Evolutionary conservation across 2,329 filamentous ascomycete species (phyloP).

Genomic region (Sporothrix inflata): DNA sequence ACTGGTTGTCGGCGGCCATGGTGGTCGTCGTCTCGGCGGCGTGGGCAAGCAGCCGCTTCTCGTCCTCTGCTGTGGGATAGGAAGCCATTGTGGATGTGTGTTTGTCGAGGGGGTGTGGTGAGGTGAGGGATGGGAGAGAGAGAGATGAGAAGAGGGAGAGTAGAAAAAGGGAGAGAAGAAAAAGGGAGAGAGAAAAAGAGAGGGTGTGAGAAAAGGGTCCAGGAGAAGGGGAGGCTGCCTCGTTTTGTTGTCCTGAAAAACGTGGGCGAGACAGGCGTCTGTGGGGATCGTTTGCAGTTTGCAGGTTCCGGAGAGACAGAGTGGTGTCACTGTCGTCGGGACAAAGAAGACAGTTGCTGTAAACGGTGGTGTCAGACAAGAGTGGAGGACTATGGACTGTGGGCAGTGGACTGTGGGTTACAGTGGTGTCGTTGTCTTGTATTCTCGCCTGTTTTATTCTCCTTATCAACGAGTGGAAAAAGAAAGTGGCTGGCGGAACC

Average conservation of each 20-base stretch:
- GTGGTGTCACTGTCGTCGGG: slow-evolving; percentile 12
- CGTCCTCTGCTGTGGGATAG: slow-evolving; percentile 28
- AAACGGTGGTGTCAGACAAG: neutral
- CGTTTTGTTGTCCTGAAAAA: slow-evolving; percentile 14
- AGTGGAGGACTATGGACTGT: neutral
- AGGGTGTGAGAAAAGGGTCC: neutral
- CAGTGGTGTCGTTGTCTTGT: neutral
- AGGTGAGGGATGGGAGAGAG: neutral
- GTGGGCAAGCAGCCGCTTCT: slow-evolving; percentile 30
- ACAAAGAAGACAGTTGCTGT: neutral
- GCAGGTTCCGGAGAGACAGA: slow-evolving; percentile 21
- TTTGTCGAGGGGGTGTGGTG: neutral
- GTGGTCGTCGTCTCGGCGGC: slow-evolving; percentile 24
- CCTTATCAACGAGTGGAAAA: slow-evolving; percentile 8
- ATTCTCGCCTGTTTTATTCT: neutral
- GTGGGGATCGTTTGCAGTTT: slow-evolving; percentile 11
- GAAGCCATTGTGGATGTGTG: slow-evolving; percentile 24
- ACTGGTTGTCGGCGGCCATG: slow-evolving; percentile 14
- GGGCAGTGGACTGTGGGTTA: neutral
- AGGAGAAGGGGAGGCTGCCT: neutral
- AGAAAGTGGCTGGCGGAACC: slow-evolving; percentile 23
- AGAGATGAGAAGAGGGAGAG: neutral
- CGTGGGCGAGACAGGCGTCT: slow-evolving; percentile 1
- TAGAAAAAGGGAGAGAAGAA: neutral
- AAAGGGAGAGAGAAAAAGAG: neutral